phyloP scores from a whole-genome alignment of 768 basidiomycete species.

The Leccinum imitatum region DNA sequence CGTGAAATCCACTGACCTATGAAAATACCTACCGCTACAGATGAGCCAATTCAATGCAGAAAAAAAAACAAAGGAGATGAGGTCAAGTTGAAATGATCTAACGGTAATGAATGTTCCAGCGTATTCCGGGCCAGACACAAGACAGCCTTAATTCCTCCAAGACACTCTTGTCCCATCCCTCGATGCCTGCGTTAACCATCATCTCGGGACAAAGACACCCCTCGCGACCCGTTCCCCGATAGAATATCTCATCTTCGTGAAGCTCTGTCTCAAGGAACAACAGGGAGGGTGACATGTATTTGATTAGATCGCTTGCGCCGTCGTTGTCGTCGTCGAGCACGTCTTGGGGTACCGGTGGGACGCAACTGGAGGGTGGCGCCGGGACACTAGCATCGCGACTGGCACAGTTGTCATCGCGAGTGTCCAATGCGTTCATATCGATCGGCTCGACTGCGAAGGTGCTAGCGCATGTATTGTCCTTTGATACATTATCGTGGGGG shows the following conservation, averaged over 20 bases:
- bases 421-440: neutral
- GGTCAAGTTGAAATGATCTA: neutral
- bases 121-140: neutral
- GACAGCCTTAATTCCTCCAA: neutral
- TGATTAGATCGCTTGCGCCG: neutral
- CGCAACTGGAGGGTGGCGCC: neutral
- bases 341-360: neutral
- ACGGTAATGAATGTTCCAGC: neutral
- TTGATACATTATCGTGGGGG: neutral
- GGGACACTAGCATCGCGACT: neutral
- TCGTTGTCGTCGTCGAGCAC: neutral
- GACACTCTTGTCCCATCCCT: conserved; percentile 8
- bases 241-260: conserved; percentile 6
- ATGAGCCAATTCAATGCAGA: neutral
- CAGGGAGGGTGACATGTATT: neutral
- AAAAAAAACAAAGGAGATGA: neutral
- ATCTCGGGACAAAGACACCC: conserved; percentile 13
- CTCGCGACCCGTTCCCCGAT: conserved; percentile 4
- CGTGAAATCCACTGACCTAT: no score
- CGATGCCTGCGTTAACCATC: conserved; percentile 8
- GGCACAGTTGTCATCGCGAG: neutral
- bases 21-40: no score
- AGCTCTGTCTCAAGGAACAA: neutral
- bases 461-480: neutral
- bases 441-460: neutral